Conservation (phyloP, 371 early-diverging fungal species). For the Mucor indicus region DNA sequence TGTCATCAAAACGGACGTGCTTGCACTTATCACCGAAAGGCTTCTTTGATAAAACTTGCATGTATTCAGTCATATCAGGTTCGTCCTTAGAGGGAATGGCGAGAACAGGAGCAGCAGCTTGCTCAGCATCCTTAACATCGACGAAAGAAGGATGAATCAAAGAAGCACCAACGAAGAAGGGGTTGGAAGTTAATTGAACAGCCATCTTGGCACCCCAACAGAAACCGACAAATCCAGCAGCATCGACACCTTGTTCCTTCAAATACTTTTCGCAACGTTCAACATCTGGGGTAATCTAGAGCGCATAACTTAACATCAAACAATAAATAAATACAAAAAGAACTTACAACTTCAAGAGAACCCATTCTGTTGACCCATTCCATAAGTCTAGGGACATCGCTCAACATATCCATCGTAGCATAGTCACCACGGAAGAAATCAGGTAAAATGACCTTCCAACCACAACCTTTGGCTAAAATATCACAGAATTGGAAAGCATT, state of each 20-base stretch:
- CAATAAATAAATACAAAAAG: background rate
- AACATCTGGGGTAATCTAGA: conserved; percentile 30
- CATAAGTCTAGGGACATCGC: conserved; percentile 23
- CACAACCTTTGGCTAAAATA: conserved; percentile 51
- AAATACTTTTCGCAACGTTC: conserved; percentile 38
- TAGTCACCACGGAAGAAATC: conserved; percentile 61
- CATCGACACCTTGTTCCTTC: conserved; percentile 32
- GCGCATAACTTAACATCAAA: too few relatives aligned
- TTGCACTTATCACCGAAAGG: conserved; percentile 56
- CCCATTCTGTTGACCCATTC: conserved; percentile 40
- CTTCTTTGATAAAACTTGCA: conserved; percentile 46
- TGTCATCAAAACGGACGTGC: conserved; percentile 62
- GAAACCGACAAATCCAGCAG: conserved; percentile 58
- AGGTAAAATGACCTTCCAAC: conserved; percentile 65
- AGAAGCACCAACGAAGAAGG: conserved; percentile 49
- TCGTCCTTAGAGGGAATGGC: conserved; percentile 65
- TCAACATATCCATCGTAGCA: conserved; percentile 13
- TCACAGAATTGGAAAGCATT: conserved; percentile 68
- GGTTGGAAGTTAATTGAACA: conserved; percentile 26
- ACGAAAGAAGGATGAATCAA: conserved; percentile 64
- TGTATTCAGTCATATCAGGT: conserved; percentile 54
- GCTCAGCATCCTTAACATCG: conserved; percentile 47
- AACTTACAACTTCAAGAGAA: conserved; percentile 25
- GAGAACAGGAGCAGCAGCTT: conserved; percentile 54
- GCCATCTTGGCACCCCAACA: conserved; percentile 68